A percentile compares a stretch with the other conserved stretches of the same genome.
Conservation (phyloP, 176 grass and related monocot species). For the Eleusine indica region DNA sequence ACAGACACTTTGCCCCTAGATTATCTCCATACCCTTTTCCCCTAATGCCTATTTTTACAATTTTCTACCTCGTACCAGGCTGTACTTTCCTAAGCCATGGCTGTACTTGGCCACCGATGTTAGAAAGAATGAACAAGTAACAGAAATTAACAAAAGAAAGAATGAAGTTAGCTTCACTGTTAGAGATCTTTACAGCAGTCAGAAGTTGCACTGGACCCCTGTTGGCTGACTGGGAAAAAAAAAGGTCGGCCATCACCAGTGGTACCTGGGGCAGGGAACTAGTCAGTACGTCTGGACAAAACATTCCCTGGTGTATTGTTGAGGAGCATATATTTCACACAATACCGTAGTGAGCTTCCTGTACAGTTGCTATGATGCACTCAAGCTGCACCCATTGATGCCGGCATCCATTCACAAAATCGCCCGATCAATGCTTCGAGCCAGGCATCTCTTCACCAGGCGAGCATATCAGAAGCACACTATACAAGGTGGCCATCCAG, state of each 20-base stretch:
- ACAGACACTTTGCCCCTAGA: background rate
- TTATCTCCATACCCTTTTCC: conserved; percentile 7
- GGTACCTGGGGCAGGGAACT: conserved; percentile 37
- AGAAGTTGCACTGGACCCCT: conserved; percentile 38
- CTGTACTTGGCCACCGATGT: conserved; percentile 49
- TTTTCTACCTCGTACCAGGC: conserved; percentile 14
- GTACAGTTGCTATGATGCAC: conserved; percentile 14
- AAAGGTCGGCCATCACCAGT: conserved; percentile 20
- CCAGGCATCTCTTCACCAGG: conserved; percentile 13
- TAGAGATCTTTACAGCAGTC: conserved; percentile 56
- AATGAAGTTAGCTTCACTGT: conserved; percentile 51
- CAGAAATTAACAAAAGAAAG: conserved; percentile 29
- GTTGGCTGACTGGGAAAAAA: conserved; percentile 41
- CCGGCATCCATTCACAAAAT: conserved; percentile 13
- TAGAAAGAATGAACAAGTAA: conserved; percentile 49
- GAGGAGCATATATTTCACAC: background rate
- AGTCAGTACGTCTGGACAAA: background rate
- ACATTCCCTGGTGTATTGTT: background rate
- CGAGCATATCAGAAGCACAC: conserved; percentile 34
- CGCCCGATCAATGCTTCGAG: background rate
- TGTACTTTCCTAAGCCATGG: conserved; percentile 25
- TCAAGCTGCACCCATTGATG: background rate
- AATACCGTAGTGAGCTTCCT: conserved; percentile 34
- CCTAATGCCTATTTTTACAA: conserved; percentile 49
- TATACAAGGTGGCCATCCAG: conserved; percentile 4